A percentile compares a stretch with the other conserved stretches of the same genome.
Evolutionary conservation across 805 yeast species (phyloP).

Genomic region (Yarrowia sp.): DNA sequence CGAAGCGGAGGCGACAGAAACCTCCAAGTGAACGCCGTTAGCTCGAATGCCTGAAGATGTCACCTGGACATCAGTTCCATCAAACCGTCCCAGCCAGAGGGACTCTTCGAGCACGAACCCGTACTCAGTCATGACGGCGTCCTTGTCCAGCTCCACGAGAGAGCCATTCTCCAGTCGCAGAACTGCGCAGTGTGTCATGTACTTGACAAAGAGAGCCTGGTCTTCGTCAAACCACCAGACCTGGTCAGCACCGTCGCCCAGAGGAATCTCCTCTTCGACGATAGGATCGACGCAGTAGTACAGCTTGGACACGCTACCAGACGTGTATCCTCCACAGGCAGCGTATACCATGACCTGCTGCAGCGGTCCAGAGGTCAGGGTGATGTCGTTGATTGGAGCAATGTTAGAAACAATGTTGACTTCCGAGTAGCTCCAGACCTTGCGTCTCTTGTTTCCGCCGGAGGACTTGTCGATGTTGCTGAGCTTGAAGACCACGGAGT

Average conservation of each 20-base stretch:
- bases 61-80: neutral
- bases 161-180: neutral
- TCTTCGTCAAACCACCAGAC: constrained; percentile 22
- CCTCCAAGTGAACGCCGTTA: neutral
- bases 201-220: neutral
- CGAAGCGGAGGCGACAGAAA: neutral
- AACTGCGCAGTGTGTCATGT: constrained; percentile 4
- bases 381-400: constrained; percentile 11
- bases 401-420: neutral
- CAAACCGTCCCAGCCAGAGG: neutral
- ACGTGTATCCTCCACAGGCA: constrained; percentile 25
- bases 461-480: neutral
- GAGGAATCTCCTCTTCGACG: constrained; percentile 4
- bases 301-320: constrained; percentile 20
- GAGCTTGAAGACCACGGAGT: constrained; percentile 10
- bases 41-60: neutral
- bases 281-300: neutral
- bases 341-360: constrained; percentile 8
- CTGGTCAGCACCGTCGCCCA: constrained; percentile 23
- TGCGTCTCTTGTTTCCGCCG: neutral
- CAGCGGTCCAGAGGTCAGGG: neutral
- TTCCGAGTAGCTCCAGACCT: neutral
- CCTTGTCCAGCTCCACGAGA: neutral
- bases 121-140: neutral
- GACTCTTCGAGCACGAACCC: constrained; percentile 1